Conservation (phyloP, 139 green algal species). For the Protoeuglena noctilucae region DNA sequence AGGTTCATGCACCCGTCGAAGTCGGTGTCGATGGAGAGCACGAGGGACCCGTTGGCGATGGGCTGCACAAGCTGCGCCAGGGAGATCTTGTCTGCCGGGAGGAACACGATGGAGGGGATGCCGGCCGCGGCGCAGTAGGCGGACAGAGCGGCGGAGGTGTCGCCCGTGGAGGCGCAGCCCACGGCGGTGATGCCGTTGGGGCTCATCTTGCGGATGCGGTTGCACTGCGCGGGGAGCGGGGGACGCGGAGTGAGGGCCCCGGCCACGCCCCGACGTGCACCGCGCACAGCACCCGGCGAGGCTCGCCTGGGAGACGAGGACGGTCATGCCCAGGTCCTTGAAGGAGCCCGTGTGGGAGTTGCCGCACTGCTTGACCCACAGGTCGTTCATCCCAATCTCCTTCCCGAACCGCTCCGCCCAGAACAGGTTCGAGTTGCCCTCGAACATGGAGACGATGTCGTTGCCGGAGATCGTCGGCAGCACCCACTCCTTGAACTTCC, state of each 20-base stretch:
- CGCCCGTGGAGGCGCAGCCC: slow-evolving; percentile 93
- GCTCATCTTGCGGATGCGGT: slow-evolving; percentile 70
- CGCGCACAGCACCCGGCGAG: neutral
- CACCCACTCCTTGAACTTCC: slow-evolving; percentile 99
- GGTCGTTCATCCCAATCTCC: slow-evolving; percentile 87
- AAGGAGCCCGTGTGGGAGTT: slow-evolving; percentile 96
- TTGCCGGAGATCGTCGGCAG: slow-evolving; percentile 79
- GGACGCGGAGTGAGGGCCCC: too few relatives aligned
- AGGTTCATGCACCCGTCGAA: slow-evolving; percentile 99
- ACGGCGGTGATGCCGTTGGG: slow-evolving; percentile 77
- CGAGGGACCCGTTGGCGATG: slow-evolving; percentile 94
- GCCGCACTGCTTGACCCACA: slow-evolving; percentile 99
- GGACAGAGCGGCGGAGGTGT: slow-evolving; percentile 91
- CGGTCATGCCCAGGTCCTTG: slow-evolving; percentile 99
- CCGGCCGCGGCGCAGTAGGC: slow-evolving; percentile 90
- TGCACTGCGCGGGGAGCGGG: slow-evolving; percentile 44
- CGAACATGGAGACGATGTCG: slow-evolving; percentile 97
- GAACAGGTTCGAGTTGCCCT: slow-evolving; percentile 98
- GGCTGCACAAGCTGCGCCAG: slow-evolving; percentile 97
- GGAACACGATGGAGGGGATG: slow-evolving; percentile 98
- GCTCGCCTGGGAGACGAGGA: slow-evolving; percentile 77
- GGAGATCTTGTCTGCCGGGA: slow-evolving; percentile 95
- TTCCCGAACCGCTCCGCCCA: slow-evolving; percentile 94
- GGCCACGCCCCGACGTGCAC: too few relatives aligned
- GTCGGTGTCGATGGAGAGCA: slow-evolving; percentile 97